Base-by-base conservation (phyloP, 176 grass and related monocot species). In the Tuctoria greenei region DNA sequence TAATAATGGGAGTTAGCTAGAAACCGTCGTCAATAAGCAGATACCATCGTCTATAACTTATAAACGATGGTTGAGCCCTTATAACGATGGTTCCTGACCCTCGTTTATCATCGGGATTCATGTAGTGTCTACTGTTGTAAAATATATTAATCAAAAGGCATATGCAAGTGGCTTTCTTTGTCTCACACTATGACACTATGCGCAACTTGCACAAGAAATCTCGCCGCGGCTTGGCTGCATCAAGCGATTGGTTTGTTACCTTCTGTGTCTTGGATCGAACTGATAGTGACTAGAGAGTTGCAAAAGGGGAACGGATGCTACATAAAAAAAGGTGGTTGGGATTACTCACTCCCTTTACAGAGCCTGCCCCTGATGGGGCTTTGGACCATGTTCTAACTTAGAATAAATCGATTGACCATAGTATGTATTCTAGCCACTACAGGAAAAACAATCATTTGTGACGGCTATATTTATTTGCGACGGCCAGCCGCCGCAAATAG, bases 301-400 rank as follows among this genome's bases (percentile, higher is more conserved):
- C 16, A 11, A 7, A 9, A 10, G 44, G 44, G 34, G 11, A 13
- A 67, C 47, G 36, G 43, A 80, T 52, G 36, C 34, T 75, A 75
- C 17, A n/a, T n/a, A n/a, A 74, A 80, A 69, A 68, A 11, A 46
- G 58, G 64, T 63, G 7, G 78, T 76, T 70, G 37, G 37, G 64
- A 70, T 36, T 69, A 64, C 38, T 21, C 28, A 37, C 82, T 17
- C 6, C 37, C 14, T 86, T 80, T 60, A 26, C 51, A 44, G 14
- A 50, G 24, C 10, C 81, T 67, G 82, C 57, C 57, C 40, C 72
- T 66, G 60, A 73, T 73, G 83, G 67, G 28, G 61, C 40, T 40
- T 85, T 66, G 75, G 67, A 79, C 66, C 74, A 38, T 59, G 74
- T 78, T 84, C 67, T 78, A 14, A 17, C 67, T 39, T 79, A 59